These are phyloP conservation scores for Fraxinus pennsylvanica DNA, from an alignment of 257 asterid species.

Conservation along the genomic window DNA sequence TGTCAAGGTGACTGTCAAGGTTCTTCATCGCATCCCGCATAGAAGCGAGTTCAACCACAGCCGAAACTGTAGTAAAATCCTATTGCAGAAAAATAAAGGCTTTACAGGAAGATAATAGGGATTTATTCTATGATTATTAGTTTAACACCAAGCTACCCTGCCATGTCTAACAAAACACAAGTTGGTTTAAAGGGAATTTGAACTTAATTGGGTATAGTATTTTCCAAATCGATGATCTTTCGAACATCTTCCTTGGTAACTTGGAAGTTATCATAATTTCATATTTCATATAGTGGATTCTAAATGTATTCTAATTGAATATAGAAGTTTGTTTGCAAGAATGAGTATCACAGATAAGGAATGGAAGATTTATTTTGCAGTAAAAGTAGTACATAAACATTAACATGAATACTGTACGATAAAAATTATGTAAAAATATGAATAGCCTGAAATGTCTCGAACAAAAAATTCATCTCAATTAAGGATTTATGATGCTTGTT, in stretches of 20 bases:
- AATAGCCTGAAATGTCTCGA: not conserved
- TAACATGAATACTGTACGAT: not conserved
- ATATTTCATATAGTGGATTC: slow-evolving; percentile 49
- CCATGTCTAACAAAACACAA: slow-evolving; percentile 85
- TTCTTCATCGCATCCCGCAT: slow-evolving; percentile 92
- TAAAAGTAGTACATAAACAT: not conserved
- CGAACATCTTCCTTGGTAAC: slow-evolving; percentile 44
- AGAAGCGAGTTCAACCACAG: slow-evolving; percentile 90
- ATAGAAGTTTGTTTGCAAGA: slow-evolving; percentile 43
- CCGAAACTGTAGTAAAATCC: slow-evolving; percentile 98
- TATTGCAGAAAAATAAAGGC: slow-evolving; percentile 23
- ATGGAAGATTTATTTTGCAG: not conserved
- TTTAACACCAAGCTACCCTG: slow-evolving; percentile 11
- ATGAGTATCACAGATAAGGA: slow-evolving; percentile 6
- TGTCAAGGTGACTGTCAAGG: slow-evolving; percentile 76
- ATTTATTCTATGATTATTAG: slow-evolving; percentile 2
- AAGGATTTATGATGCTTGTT: too few species aligned
- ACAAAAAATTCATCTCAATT: too few species aligned
- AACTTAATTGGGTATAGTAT: slow-evolving; percentile 43
- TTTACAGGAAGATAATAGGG: slow-evolving; percentile 7
- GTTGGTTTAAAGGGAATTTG: slow-evolving; percentile 95
- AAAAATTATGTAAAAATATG: not conserved
- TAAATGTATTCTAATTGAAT: slow-evolving; percentile 40
- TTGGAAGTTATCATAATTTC: slow-evolving; percentile 53
- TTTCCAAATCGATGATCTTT: slow-evolving; percentile 48